Base-by-base conservation (phyloP, 2,329 filamentous ascomycete species). In the Didymella keratinophila region DNA sequence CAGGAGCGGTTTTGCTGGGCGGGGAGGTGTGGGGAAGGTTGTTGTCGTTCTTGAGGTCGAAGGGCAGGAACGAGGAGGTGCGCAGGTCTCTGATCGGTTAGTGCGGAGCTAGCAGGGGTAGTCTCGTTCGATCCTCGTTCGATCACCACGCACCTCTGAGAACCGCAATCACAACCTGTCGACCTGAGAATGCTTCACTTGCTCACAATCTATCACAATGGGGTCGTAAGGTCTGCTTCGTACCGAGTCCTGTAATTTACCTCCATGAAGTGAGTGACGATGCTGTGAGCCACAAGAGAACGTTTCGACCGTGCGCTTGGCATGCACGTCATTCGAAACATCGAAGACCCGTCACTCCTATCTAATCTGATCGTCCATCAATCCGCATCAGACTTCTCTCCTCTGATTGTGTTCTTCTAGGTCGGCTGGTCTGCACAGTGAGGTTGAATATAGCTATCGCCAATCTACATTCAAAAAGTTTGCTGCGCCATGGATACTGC, bases 51-150 rank as follows among this genome's bases (percentile, higher is more conserved):
- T 59, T 61, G 66, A 58, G 56, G 47, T 28, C 51, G 57, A 56
- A 63, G 63, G 51, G 64, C 54, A 56, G 61, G 57, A 65, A 58
- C 63, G 58, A 60, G 68, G 64, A 72, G 70, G 69, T 59, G 56
- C 39, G 52, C 32, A 61, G 47, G 23, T 27, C 20, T 32, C 46
- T 45, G 32, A 32, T 39, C 30, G n/a, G 48, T 47, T 51, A 46
- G 32, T 4, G 46, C 5, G 32, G 16, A 28, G 39, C 50, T 61
- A 56, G 20, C 59, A 52, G 37, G 49, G 42, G 41, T 45, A 21
- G 30, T 10, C 21, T 58, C 49, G 56, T 58, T 50, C 50, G 56
- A 58, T 58, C 16, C 36, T 58, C 49, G 56, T 58, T 53, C 56
- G 56, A 58, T 58, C 16, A 37, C 52, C 55, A 16, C 18, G 49